phyloP scores from a whole-genome alignment of 1,284 basidiomycete species.

The Ceratobasidium sp. region DNA sequence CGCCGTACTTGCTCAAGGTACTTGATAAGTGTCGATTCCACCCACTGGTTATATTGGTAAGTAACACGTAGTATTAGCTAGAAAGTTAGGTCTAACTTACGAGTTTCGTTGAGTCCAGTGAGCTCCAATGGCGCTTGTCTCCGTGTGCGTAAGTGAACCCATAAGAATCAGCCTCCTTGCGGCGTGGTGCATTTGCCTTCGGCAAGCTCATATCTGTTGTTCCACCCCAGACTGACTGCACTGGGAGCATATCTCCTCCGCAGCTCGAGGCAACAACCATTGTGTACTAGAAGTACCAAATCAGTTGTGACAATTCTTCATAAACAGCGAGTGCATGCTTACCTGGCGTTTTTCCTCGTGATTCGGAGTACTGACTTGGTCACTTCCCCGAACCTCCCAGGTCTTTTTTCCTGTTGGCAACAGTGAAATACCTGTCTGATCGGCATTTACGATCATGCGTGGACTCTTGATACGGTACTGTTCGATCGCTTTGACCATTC shows the following conservation, averaged over 20 bases:
- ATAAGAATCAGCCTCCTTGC: neutral
- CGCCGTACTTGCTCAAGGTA: neutral
- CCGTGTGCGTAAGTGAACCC: slow-evolving; percentile 15
- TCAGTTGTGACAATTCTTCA: too few relatives aligned
- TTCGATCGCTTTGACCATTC: neutral
- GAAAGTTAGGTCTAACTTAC: neutral
- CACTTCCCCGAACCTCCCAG: neutral
- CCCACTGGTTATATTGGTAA: neutral
- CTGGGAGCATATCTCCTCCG: slow-evolving; percentile 15
- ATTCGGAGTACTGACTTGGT: slow-evolving; percentile 1
- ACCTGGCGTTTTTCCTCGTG: slow-evolving; percentile 23
- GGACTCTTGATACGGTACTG: slow-evolving; percentile 12
- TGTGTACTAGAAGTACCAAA: neutral
- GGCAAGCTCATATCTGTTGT: slow-evolving; percentile 2
- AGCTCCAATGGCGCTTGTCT: slow-evolving; percentile 27
- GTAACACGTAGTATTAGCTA: neutral
- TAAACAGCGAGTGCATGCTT: neutral
- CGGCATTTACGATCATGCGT: slow-evolving; percentile 14
- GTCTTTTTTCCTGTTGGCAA: slow-evolving; percentile 25
- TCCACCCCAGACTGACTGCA: slow-evolving; percentile 30
- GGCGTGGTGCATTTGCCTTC: neutral
- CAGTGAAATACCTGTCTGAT: slow-evolving; percentile 22
- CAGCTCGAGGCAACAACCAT: slow-evolving; percentile 13
- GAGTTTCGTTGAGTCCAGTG: slow-evolving; percentile 11
- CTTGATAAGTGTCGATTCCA: neutral